A percentile compares a stretch with the other conserved stretches of the same genome.
phyloP scores from a whole-genome alignment of 192 early-diverging fungal species.

The Mortierella antarctica region DNA sequence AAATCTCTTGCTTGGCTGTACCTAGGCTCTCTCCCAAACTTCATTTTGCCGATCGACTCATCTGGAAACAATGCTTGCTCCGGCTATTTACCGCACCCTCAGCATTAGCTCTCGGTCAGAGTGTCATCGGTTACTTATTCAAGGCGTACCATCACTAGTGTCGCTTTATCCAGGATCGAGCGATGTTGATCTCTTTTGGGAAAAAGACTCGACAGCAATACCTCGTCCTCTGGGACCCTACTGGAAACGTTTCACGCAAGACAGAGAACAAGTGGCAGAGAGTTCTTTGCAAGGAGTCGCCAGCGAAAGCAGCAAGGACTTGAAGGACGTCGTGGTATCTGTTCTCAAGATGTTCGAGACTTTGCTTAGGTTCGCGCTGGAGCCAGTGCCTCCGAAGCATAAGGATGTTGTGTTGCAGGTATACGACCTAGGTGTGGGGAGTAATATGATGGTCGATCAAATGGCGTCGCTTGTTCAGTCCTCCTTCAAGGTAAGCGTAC shows the following conservation, averaged over 20 bases:
- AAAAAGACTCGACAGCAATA: neutral
- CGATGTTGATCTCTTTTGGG: constrained; percentile 15
- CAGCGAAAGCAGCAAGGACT: neutral
- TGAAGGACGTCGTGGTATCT: neutral
- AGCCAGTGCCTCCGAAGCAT: constrained; percentile 8
- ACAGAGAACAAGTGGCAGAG: no score
- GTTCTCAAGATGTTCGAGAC: constrained; percentile 10
- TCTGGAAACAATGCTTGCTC: neutral
- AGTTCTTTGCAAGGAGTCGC: no score
- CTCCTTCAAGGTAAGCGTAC: constrained; percentile 19
- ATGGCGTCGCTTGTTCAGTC: constrained; percentile 23
- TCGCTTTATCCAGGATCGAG: neutral
- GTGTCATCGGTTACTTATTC: constrained; percentile 17
- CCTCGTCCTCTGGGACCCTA: constrained; percentile 1
- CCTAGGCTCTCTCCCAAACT: no score
- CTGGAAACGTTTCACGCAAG: constrained; percentile 11
- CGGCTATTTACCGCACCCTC: constrained; percentile 24
- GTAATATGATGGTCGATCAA: constrained; percentile 30
- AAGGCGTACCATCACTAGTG: constrained; percentile 13
- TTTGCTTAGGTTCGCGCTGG: constrained; percentile 25
- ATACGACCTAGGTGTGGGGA: constrained; percentile 11
- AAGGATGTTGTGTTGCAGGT: neutral
- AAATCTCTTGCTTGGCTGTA: no score
- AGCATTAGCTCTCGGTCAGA: constrained; percentile 29
- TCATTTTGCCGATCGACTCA: no score